Evolutionary conservation across 75 land plant genomes (phyloP), one percentile per base, ranked within the genome.

Genomic region (Selaginella tamariscina): DNA sequence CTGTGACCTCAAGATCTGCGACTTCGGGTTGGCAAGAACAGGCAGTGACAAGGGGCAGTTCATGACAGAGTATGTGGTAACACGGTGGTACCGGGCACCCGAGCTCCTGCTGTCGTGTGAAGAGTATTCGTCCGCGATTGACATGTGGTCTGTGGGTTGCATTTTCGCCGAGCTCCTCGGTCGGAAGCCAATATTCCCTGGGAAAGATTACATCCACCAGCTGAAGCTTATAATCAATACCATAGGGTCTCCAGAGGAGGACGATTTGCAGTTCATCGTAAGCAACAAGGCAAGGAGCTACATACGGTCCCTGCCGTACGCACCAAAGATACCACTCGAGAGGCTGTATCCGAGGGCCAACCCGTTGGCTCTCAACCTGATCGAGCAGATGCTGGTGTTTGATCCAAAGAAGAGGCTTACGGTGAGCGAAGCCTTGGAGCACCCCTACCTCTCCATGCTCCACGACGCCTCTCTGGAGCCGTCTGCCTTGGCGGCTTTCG

Each of bases 31-130:
- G 66, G 98, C 98, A 1, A 84, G 98, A 1, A 88, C 90, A 1
- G 77, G 84, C 9, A 74, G 69, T 32, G 74, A 91, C 31, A 95
- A 89, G 67, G 82, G 81, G 27, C 92, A 93, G 2, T 82, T 81
- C 32, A 89, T 93, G 98, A 93, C 98, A 22, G 91, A 74, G 76
- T 93, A 93, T 78, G 98, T 93, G 27, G 98, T 93, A 13, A 93
- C 98, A 0, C 79, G 98, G 65, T 93, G 98, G 98, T 93, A 93
- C 65, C 77, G 98, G 32, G 98, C 98, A 2, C 98, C 98, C 23
- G 98, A 93, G 66, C 74, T 93, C 39, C 79, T 93, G 18, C 68
- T 93, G 9, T 59, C 62, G 26, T 59, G 62, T n/a, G 62, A 59
- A 59, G 21, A 59, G 26, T 59, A 59, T n/a, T 9, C 24, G 21